Base-by-base conservation (phyloP, 441 rosid genomes). In the Brassica balearica region DNA sequence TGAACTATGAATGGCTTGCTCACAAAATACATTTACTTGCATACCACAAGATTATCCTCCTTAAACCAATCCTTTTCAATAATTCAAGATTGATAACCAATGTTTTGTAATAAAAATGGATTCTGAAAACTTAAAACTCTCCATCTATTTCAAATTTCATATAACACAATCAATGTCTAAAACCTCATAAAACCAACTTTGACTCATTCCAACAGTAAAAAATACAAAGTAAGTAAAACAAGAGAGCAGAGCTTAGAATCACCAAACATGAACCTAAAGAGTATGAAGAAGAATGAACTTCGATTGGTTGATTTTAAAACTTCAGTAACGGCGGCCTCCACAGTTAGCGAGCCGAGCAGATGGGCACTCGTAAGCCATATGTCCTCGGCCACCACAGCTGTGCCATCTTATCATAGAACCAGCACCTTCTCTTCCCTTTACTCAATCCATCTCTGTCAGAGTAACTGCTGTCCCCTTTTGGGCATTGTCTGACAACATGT, bases 351-450 rank as follows among this genome's bases (percentile, higher is more conserved):
- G 55, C 67, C 80, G 81, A 48, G 83, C 82, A 51, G 87, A 86
- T 9, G 86, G 84, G 76, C 88, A 84, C 59, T 76, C 83, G 6
- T 19, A 82, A 43, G 84, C 82, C 78, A 77, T 79, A 64, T 84
- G 85, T 68, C 83, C 88, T 4, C 85, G 77, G 17, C 87, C 85
- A 12, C 84, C 84, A 68, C 86, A 82, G 27, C 79, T 84, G 75
- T 82, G 82, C 66, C 87, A 82, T 59, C 58, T 81, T 80, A 84
- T 72, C 43, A 81, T 81, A 7, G 79, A 1, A 8, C 81, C 76
- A 65, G 79, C 59, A 5, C 46, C 7, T 19, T 62, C 66, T 62
- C 68, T 77, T 32, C 43, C 71, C 53, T 29, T 29, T 29, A 29
- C 34, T 29, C 34, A 29, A 75, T 72, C 68, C 64, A 25, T 65